phyloP scores from a whole-genome alignment of 1,139 yeast genomes.

The Pneumocystis jirovecii region DNA sequence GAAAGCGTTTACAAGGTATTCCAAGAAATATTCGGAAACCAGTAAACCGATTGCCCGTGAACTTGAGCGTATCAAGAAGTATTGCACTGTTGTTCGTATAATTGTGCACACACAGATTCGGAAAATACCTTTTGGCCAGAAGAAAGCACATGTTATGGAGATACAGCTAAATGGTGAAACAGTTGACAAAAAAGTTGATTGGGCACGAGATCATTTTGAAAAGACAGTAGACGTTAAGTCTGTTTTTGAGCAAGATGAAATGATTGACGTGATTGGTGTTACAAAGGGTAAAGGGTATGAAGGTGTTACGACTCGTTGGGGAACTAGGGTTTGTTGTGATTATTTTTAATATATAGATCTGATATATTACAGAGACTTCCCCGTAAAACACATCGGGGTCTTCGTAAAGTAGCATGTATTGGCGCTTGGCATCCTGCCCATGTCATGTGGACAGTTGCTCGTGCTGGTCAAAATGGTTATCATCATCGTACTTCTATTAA shows the following conservation, averaged over 20 bases:
- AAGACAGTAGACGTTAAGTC: constrained; percentile 92
- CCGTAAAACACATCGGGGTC: constrained; percentile 99
- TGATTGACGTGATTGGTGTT: constrained; percentile 96
- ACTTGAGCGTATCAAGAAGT: constrained; percentile 96
- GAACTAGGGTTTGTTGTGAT: background rate
- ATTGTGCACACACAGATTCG: constrained; percentile 98
- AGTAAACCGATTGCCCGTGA: constrained; percentile 86
- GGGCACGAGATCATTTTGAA: constrained; percentile 99
- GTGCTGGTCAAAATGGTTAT: constrained; percentile 99
- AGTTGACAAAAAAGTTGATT: constrained; percentile 87
- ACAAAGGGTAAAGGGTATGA: constrained; percentile 99
- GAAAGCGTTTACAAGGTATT: constrained; percentile 99
- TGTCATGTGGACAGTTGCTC: constrained; percentile 98
- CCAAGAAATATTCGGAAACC: constrained; percentile 92
- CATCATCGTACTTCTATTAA: constrained; percentile 99
- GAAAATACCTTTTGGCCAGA: constrained; percentile 97
- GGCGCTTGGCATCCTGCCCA: constrained; percentile 99
- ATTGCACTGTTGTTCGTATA: constrained; percentile 97
- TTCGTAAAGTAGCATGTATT: constrained; percentile 99
- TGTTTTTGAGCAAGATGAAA: constrained; percentile 97
- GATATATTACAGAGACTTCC: constrained; percentile 43
- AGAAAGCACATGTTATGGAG: constrained; percentile 99
- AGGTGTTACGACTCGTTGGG: constrained; percentile 96
- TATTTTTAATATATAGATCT: background rate
- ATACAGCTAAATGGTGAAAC: constrained; percentile 99